These are phyloP conservation scores for Elsinoe arachidis DNA, from an alignment of 2,329 filamentous ascomycete genomes.

Conservation along the genomic window DNA sequence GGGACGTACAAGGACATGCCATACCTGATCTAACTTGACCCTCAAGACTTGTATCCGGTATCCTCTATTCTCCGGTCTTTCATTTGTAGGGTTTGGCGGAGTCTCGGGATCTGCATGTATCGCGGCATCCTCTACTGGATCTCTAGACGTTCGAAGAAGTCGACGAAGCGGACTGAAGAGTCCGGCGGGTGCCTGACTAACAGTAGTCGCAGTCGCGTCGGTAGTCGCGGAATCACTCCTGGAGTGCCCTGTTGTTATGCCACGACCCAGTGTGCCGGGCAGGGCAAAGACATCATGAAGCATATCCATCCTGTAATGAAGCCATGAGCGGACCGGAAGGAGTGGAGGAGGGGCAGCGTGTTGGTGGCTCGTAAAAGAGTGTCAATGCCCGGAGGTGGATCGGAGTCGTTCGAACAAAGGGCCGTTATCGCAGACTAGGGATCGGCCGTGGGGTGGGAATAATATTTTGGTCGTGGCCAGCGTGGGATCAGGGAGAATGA, in stretches of 20 bases:
- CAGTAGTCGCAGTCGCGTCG: constrained; percentile 6
- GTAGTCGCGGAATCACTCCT: constrained; percentile 10
- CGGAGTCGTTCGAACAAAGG: constrained; percentile 6
- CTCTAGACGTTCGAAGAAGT: neutral
- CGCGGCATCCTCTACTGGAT: neutral
- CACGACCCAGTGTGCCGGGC: constrained; percentile 10
- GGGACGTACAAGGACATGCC: constrained; percentile 23
- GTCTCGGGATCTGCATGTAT: neutral
- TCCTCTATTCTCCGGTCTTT: constrained; percentile 28
- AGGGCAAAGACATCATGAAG: constrained; percentile 11
- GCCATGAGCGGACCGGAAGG: constrained; percentile 10
- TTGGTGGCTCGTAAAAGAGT: neutral
- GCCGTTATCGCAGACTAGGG: neutral
- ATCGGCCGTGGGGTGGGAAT: constrained; percentile 4
- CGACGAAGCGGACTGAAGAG: constrained; percentile 9
- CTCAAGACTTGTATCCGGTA: constrained; percentile 52
- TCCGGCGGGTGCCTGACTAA: constrained; percentile 6
- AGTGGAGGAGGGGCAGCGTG: neutral
- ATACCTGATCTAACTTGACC: constrained; percentile 56
- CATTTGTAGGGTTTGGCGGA: neutral
- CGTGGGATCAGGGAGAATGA: neutral
- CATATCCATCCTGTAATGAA: constrained; percentile 8
- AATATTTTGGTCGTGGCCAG: neutral
- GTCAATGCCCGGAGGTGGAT: neutral
- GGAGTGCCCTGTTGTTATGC: neutral